Evolutionary conservation across 371 early-diverging fungal species (phyloP).

Genomic region (Fennellomyces sp.): DNA sequence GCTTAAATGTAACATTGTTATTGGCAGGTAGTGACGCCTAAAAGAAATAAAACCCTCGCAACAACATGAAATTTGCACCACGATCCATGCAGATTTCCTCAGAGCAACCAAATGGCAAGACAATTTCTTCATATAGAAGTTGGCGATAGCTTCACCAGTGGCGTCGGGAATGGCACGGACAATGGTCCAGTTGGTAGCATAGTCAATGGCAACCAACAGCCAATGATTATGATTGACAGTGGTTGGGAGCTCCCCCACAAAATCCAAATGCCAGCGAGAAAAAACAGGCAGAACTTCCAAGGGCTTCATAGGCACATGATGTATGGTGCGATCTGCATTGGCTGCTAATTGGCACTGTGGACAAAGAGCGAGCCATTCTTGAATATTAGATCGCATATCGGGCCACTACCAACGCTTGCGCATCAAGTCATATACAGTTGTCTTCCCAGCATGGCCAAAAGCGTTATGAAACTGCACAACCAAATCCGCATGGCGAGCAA

Average conservation of each 20-base stretch:
- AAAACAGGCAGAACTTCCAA: constrained; percentile 8
- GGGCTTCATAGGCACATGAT: constrained; percentile 13
- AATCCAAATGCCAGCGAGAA: constrained; percentile 33
- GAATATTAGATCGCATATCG: constrained; percentile 12
- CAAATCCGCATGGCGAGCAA: constrained; percentile 13
- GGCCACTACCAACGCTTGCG: constrained; percentile 29
- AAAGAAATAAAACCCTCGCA: no score
- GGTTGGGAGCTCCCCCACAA: constrained; percentile 21
- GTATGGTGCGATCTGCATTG: neutral
- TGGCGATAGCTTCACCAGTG: constrained; percentile 28
- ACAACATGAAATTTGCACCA: constrained; percentile 38
- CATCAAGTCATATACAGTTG: constrained; percentile 11
- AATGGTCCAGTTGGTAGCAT: constrained; percentile 39
- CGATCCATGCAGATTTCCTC: constrained; percentile 38
- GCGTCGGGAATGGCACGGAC: constrained; percentile 35
- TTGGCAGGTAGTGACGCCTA: no score
- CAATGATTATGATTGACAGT: constrained; percentile 10
- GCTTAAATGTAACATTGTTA: no score
- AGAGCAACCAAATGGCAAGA: constrained; percentile 30
- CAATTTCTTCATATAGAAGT: constrained; percentile 38
- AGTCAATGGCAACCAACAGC: constrained; percentile 37
- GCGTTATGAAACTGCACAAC: constrained; percentile 11
- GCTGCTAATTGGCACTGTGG: constrained; percentile 19
- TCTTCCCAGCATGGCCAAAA: constrained; percentile 18
- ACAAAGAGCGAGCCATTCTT: constrained; percentile 12